Evolutionary conservation across 306 rosid species (phyloP).

Genomic region (Crotalaria pallida): DNA sequence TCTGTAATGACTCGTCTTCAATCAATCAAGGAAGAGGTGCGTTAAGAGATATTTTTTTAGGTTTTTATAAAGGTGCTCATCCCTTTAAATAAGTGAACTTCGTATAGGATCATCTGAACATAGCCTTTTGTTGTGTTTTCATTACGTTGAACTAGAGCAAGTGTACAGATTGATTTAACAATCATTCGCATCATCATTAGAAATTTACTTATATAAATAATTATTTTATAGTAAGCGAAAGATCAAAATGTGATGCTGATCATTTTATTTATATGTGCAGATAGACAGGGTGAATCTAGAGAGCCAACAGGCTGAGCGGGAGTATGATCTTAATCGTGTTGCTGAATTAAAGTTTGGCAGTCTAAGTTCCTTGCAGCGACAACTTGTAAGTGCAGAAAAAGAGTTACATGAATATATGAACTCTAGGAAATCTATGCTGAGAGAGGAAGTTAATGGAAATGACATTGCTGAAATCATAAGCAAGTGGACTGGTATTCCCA

Average conservation of each 20-base stretch:
- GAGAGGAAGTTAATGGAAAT: conserved; percentile 86
- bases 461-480: conserved; percentile 97
- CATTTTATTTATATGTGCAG: conserved; percentile 37
- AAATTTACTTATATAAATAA: background rate
- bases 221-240: background rate
- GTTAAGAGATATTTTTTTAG: background rate
- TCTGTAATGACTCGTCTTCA: conserved; percentile 94
- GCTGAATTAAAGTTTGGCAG: conserved; percentile 96
- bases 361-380: conserved; percentile 78
- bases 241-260: background rate
- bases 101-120: background rate
- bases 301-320: conserved; percentile 96
- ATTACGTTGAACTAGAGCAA: background rate
- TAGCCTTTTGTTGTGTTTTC: conserved; percentile 7
- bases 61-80: background rate
- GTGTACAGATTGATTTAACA: background rate
- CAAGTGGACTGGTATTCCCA: conserved; percentile 98
- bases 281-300: conserved; percentile 91
- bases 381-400: conserved; percentile 80
- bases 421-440: conserved; percentile 93
- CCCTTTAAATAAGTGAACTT: background rate
- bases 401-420: conserved; percentile 81
- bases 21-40: conserved; percentile 95
- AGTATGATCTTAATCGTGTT: conserved; percentile 93
- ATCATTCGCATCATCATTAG: background rate